A percentile compares a stretch with the other conserved stretches of the same genome.
These are phyloP conservation scores for Shiraia sp. DNA, from an alignment of 2,329 filamentous ascomycete genomes.

Conservation along the genomic window DNA sequence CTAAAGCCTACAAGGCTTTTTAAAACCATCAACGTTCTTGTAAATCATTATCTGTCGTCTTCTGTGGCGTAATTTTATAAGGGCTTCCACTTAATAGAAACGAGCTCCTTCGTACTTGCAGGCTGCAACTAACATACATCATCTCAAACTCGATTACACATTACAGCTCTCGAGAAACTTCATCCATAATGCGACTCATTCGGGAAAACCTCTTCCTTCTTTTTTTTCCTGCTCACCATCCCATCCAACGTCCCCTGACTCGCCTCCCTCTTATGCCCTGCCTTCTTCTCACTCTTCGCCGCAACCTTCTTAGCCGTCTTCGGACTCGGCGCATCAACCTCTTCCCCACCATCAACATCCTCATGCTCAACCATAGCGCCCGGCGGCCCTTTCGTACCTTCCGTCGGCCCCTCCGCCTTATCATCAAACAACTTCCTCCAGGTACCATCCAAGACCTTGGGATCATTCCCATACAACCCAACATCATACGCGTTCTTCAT, in stretches of 20 bases:
- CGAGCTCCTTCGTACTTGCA: too few relatives aligned
- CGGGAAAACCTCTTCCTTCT: conserved; percentile 24
- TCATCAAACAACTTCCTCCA: conserved; percentile 57
- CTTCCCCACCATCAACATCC: conserved; percentile 21
- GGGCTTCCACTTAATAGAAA: too few relatives aligned
- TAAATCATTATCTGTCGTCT: too few relatives aligned
- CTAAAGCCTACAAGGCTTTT: conserved; percentile 2
- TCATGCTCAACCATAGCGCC: conserved; percentile 43
- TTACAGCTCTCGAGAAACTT: too few relatives aligned
- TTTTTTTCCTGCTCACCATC: conserved; percentile 38
- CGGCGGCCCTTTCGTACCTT: conserved; percentile 44
- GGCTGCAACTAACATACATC: too few relatives aligned
- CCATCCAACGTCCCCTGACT: conserved; percentile 50
- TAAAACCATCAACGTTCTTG: not conserved
- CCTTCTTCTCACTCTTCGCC: conserved; percentile 49
- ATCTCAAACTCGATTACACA: too few relatives aligned
- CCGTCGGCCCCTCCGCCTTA: conserved; percentile 50
- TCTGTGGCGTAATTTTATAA: too few relatives aligned
- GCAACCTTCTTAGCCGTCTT: conserved; percentile 39
- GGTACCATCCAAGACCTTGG: conserved; percentile 63
- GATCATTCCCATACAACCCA: conserved; percentile 66
- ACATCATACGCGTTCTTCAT: conserved; percentile 73
- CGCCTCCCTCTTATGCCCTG: conserved; percentile 61
- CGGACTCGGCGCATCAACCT: conserved; percentile 10
- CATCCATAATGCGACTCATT: conserved; percentile 18